Evolutionary conservation across 179 eudicot genomes (phyloP), one percentile per base, ranked within the genome.

Genomic region (Actinidia chinensis): DNA sequence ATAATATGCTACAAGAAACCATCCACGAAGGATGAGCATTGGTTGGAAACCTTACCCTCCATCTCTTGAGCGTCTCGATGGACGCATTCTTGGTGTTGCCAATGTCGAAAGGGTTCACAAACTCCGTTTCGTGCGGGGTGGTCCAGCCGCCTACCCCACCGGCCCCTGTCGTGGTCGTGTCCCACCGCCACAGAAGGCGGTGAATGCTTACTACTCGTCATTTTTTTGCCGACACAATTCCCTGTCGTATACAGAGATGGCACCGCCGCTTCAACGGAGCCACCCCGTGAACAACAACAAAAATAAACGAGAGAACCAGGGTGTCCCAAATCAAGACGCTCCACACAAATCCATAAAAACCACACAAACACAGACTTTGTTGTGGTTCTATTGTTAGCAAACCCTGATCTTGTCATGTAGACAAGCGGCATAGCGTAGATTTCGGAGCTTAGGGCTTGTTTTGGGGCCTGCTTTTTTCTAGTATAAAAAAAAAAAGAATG

Each of bases 91-190:
- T 93, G 73, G 95, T 90, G 61, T 84, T 86, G 47, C 60, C 92
- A 79, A 93, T 92, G 76, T 92, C 97, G 73, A 93, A 93, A 80
- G 98, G 97, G 43, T 92, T 92, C 18, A 56, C 55, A n/a, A 79
- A 81, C n/a, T 78, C 85, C 4, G 82, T 87, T 43, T 78, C 85
- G 44, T 77, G 82, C 47, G 42, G 79, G 1, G 51, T 70, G 36
- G 68, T 43, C 28, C 68, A 8, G 36, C 66, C 48, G 6, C 55
- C 23, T 25, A 20, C 54, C 42, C 9, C 17, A 6, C 82, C 84
- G 13, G 60, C 72, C 82, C 82, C 85, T 28, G 74, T 81, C 85
- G 50, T 15, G 76, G 20, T 59, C 46, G 20, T 48, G 52, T 72
- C 56, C 66, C 46, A 61, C 56, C 1, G 77, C 70, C 83, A 61